These are phyloP conservation scores for Coemansia sp. DNA, from an alignment of 371 early-diverging fungal genomes.

Conservation along the genomic window DNA sequence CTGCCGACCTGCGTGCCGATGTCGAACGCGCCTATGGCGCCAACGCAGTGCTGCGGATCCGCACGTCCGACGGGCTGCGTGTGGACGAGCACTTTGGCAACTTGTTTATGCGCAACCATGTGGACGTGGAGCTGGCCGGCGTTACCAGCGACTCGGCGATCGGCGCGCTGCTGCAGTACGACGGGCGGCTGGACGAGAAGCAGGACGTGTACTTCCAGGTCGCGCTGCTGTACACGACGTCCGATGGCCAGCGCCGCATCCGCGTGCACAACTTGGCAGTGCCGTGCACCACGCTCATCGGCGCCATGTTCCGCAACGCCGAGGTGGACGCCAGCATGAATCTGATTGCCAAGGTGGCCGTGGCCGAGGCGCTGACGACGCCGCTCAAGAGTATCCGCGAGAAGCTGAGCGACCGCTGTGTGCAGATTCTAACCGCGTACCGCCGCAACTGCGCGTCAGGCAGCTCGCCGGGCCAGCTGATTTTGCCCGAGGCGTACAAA, in stretches of 20 bases:
- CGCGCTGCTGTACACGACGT: conserved; percentile 90
- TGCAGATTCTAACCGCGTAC: conserved; percentile 87
- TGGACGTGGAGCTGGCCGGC: conserved; percentile 89
- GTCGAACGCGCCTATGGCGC: conserved; percentile 81
- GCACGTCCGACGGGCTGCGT: conserved; percentile 86
- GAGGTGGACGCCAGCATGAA: conserved; percentile 92
- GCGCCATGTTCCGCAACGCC: conserved; percentile 83
- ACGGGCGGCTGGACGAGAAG: conserved; percentile 83
- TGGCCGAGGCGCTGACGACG: conserved; percentile 61
- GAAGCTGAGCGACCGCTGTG: conserved; percentile 80
- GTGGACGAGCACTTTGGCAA: conserved; percentile 89
- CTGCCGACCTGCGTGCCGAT: conserved; percentile 67
- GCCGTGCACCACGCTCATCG: conserved; percentile 73
- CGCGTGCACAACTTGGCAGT: conserved; percentile 85
- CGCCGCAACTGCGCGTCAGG: conserved; percentile 89
- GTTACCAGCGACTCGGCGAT: conserved; percentile 81
- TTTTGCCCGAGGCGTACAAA: conserved; percentile 95
- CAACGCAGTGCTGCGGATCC: conserved; percentile 84
- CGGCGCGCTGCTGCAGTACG: conserved; percentile 80
- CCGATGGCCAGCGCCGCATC: conserved; percentile 84
- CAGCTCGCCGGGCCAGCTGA: conserved; percentile 90
- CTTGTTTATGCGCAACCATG: conserved; percentile 85
- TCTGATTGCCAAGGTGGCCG: conserved; percentile 74
- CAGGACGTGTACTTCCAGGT: conserved; percentile 81
- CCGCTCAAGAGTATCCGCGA: conserved; percentile 81